Percentiles rank a stretch among this genome's conserved stretches.
These are phyloP conservation scores for Huntiella abstrusa DNA, from an alignment of 2,329 filamentous ascomycete genomes.

Conservation along the genomic window DNA sequence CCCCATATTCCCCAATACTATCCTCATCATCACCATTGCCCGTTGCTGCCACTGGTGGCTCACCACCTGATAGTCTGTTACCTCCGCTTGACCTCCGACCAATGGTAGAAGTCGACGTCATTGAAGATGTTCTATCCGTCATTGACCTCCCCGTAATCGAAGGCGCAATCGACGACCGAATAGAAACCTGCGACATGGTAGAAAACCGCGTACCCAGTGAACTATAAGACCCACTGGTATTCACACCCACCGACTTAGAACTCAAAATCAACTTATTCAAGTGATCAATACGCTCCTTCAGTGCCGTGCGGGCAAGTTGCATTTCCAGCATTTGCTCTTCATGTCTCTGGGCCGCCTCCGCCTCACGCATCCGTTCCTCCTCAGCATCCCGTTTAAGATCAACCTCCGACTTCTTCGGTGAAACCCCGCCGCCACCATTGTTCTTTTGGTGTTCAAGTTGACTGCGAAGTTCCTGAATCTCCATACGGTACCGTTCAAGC, in stretches of 20 bases:
- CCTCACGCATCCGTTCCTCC: conserved; percentile 54
- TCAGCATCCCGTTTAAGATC: conserved; percentile 49
- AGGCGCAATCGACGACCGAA: conserved; percentile 51
- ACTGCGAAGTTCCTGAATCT: conserved; percentile 63
- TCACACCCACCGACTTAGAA: conserved; percentile 90
- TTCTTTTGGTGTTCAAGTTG: conserved; percentile 75
- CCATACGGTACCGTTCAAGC: conserved; percentile 80
- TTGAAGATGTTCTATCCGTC: conserved; percentile 46
- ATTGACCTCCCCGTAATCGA: conserved; percentile 32
- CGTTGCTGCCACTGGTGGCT: conserved; percentile 12
- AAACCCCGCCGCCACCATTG: conserved; percentile 28
- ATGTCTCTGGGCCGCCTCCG: conserved; percentile 68
- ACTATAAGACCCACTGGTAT: conserved; percentile 53
- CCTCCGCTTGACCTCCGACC: conserved; percentile 31
- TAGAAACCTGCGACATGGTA: conserved; percentile 41
- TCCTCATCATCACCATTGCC: conserved; percentile 39
- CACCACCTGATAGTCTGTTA: conserved; percentile 24
- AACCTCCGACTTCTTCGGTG: conserved; percentile 6
- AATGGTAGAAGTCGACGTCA: conserved; percentile 44
- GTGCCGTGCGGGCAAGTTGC: conserved; percentile 83
- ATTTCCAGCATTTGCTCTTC: conserved; percentile 98
- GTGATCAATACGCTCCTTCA: conserved; percentile 96
- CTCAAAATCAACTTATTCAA: conserved; percentile 86
- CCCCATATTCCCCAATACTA: conserved; percentile 57
- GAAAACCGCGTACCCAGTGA: conserved; percentile 43